phyloP scores from a whole-genome alignment of 352 stramenopile genomes.

The Phytophthora citricola region DNA sequence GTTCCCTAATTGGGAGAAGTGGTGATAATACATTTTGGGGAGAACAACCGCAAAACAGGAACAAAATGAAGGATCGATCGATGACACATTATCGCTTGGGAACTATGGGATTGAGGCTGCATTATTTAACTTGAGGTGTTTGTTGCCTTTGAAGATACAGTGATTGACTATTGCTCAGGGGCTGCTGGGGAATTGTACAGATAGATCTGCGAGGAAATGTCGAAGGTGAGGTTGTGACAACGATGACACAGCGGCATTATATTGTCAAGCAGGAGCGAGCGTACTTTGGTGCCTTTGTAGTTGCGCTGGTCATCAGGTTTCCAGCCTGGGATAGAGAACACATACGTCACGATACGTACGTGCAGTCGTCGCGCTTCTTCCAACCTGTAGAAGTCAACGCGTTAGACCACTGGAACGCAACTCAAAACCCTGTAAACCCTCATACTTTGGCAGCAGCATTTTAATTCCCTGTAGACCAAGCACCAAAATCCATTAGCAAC shows the following conservation, averaged over 20 bases:
- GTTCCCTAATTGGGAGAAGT: conserved; percentile 2
- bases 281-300: conserved; percentile 89
- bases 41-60: conserved; percentile 8
- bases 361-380: conserved; percentile 64
- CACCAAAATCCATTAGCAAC: conserved; percentile 11
- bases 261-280: background rate
- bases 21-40: conserved; percentile 10
- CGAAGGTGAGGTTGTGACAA: background rate
- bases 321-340: conserved; percentile 86
- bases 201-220: conserved; percentile 50
- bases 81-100: conserved; percentile 17
- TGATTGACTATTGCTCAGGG: conserved; percentile 11
- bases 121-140: conserved; percentile 5
- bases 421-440: background rate
- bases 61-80: conserved; percentile 38
- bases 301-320: conserved; percentile 53
- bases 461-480: conserved; percentile 58
- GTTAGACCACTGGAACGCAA: background rate
- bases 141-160: conserved; percentile 5
- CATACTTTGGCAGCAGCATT: conserved; percentile 74
- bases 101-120: background rate
- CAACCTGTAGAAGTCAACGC: conserved; percentile 42
- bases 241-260: background rate
- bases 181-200: conserved; percentile 52
- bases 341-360: conserved; percentile 83